phyloP scores from a whole-genome alignment of 495 filamentous ascomycete genomes.

The Massariosphaeria phaeospora region DNA sequence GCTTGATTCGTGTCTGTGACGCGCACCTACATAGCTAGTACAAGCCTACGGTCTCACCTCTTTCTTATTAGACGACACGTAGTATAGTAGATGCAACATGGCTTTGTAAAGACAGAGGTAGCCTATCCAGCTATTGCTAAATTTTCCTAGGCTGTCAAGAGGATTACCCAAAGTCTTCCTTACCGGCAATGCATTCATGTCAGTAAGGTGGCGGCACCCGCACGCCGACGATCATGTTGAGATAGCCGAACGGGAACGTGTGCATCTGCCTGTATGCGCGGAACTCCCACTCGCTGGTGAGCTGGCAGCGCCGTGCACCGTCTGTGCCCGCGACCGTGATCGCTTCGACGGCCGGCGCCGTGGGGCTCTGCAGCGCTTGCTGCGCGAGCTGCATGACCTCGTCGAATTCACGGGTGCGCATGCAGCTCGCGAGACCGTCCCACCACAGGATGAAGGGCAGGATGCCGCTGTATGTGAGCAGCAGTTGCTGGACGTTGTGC shows the following conservation, averaged over 20 bases:
- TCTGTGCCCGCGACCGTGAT: background rate
- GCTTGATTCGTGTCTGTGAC: too few species aligned
- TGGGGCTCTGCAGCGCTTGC: constrained; percentile 42
- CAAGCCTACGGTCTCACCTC: too few species aligned
- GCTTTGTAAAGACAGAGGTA: too few species aligned
- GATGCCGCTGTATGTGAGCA: constrained; percentile 30
- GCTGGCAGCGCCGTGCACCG: constrained; percentile 3
- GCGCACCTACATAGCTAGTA: too few species aligned
- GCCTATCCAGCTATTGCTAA: too few species aligned
- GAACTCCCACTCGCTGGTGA: constrained; percentile 29
- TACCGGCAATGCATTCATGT: too few species aligned
- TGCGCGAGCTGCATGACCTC: too few species aligned
- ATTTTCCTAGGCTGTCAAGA: too few species aligned
- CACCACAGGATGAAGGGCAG: constrained; percentile 60
- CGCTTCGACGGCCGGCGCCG: background rate
- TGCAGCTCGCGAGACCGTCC: constrained; percentile 61
- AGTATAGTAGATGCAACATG: too few species aligned
- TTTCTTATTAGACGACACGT: too few species aligned
- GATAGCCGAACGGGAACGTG: constrained; percentile 38
- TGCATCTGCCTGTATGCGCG: constrained; percentile 24
- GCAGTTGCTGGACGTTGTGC: constrained; percentile 48
- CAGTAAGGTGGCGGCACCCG: too few species aligned
- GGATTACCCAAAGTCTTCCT: too few species aligned
- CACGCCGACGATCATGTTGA: constrained; percentile 17
- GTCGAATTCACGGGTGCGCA: constrained; percentile 59